phyloP scores from a whole-genome alignment of 768 basidiomycete species.

The Lentinula guzmanii region DNA sequence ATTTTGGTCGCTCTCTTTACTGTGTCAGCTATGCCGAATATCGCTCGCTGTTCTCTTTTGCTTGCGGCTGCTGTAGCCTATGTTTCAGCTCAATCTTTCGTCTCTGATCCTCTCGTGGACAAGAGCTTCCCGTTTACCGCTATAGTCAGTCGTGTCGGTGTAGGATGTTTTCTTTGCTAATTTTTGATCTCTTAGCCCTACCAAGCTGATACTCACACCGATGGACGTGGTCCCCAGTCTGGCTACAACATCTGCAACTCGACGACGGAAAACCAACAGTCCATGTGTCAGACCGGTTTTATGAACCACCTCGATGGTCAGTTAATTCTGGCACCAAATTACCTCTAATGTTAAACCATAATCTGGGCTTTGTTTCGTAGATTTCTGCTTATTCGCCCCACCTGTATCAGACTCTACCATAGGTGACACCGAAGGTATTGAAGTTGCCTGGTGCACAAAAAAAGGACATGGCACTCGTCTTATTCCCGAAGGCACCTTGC shows the following conservation, averaged over 20 bases:
- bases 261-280: slow-evolving; percentile 53
- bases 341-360: neutral
- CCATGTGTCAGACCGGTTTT: slow-evolving; percentile 56
- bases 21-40: slow-evolving; percentile 3
- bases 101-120: slow-evolving; percentile 8
- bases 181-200: slow-evolving; percentile 32
- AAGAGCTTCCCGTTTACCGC: slow-evolving; percentile 5
- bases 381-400: slow-evolving; percentile 59
- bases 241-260: slow-evolving; percentile 70
- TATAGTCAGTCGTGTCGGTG: neutral
- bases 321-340: slow-evolving; percentile 5
- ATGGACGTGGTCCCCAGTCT: slow-evolving; percentile 29
- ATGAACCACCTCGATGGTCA: slow-evolving; percentile 51
- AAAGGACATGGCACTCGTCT: slow-evolving; percentile 55
- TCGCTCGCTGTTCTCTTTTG: slow-evolving; percentile 1
- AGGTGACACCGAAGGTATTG: slow-evolving; percentile 52
- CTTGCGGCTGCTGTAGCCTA: neutral
- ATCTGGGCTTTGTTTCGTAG: slow-evolving; percentile 18
- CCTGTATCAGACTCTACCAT: slow-evolving; percentile 41
- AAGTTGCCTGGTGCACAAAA: slow-evolving; percentile 66
- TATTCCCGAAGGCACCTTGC: slow-evolving; percentile 52
- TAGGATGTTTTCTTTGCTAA: neutral
- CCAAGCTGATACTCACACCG: slow-evolving; percentile 33
- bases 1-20: neutral
- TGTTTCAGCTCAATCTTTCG: slow-evolving; percentile 7